Percentiles rank a stretch among this genome's conserved stretches.
phyloP scores from a whole-genome alignment of 345 rosid genomes.

The Triadica sebifera region DNA sequence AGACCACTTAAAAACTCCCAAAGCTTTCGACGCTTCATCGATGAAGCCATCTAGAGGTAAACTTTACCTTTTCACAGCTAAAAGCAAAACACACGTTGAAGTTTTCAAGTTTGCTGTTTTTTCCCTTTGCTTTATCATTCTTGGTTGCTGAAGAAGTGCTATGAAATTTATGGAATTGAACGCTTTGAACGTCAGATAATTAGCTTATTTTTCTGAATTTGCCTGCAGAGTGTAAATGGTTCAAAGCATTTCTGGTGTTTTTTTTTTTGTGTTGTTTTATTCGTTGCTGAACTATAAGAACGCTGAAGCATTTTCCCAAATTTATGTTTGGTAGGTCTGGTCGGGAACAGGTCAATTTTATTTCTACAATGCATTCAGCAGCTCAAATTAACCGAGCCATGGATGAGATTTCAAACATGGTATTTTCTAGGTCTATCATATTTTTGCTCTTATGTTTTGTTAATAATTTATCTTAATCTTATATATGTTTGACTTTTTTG shows the following conservation, averaged over 20 bases:
- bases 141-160: constrained; percentile 8
- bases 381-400: constrained; percentile 65
- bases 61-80: background rate
- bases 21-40: constrained; percentile 77
- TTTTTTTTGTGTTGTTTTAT: background rate
- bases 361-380: constrained; percentile 67
- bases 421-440: constrained; percentile 19
- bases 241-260: background rate
- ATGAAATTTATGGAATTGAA: background rate
- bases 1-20: constrained; percentile 72
- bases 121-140: background rate
- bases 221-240: background rate
- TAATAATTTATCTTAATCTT: background rate
- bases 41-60: constrained; percentile 87
- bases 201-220: background rate
- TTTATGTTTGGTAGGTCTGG: constrained; percentile 49
- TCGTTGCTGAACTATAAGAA: background rate
- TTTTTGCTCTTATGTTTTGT: background rate
- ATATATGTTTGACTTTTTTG: constrained; percentile 2
- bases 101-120: too few species aligned
- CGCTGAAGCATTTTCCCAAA: background rate
- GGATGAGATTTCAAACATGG: constrained; percentile 91
- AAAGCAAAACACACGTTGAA: background rate
- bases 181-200: background rate
- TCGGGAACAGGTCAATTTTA: constrained; percentile 61